Evolutionary conservation across 1,139 yeast genomes (phyloP), one percentile per base, ranked within the genome.

Genomic region (Yamadazyma mexicana): DNA sequence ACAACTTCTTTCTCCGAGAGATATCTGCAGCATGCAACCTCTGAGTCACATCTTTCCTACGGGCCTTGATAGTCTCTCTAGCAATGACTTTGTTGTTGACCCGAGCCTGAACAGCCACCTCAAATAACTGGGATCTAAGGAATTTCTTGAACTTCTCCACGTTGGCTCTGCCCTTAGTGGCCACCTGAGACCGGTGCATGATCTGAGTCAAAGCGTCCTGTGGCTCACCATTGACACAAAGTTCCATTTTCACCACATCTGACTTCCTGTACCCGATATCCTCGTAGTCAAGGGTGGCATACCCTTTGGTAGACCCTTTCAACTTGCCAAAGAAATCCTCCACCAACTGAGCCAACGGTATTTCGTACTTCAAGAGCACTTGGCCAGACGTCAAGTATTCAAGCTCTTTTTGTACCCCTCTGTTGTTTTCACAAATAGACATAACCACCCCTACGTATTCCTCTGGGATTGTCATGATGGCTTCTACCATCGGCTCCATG

Each of bases 271-370:
- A 92, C 0, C 98, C 98, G 2, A 86, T 81, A 56, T 92, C 98
- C 54, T 92, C 98, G 55, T 92, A 92, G 61, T 92, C 98, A 41
- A 92, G 69, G 0, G 96, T 85, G 0, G 96, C 98, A 61, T 87
- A 92, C 0, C 98, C 98, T 53, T 83, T 80, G 0, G 98, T 88
- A 2, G 81, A 75, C 1, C 97, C 94, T 59, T 92, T 92, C 41
- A 92, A 69, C 57, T 87, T 87, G 1, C 98, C 98, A 59, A 92
- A 89, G 58, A 92, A 91, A 61, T 92, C 96, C 55, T 92, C 97
- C 3, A 92, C 96, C 34, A 92, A 66, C 54, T 89, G 95, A 0
- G 95, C 86, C 44, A 92, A 70, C 2, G 98, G 98, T 7, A 92
- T 63, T 40, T 81, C 78, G 60, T 88, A 92, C 52, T 81, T 83